Base-by-base conservation (phyloP, 139 green algal species). In the Edaphochlamys debaryana region DNA sequence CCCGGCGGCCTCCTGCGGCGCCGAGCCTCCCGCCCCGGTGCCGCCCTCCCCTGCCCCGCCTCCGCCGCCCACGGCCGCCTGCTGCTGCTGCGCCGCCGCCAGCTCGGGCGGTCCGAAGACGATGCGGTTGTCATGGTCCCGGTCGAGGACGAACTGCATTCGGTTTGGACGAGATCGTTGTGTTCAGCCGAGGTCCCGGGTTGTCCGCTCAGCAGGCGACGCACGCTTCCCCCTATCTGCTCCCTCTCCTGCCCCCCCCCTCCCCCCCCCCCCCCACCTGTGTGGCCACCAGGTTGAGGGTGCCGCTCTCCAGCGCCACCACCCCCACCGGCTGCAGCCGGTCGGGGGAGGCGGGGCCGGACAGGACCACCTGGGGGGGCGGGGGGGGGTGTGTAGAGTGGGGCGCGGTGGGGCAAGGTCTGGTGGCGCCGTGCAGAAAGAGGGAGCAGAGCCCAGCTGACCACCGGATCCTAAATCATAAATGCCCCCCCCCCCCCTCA, bases 201-300 rank as follows among this genome's bases (percentile, higher is more conserved):
- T n/a, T n/a, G n/a, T n/a, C n/a, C n/a, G n/a, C n/a, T n/a, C n/a
- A n/a, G n/a, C n/a, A n/a, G n/a, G n/a, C n/a, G n/a, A n/a, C n/a
- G n/a, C n/a, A n/a, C n/a, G n/a, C n/a, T 38, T 54, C 23, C 27
- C 72, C 50, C 25, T 19, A 40, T 19, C 17, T 30, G 1, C 69
- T 4, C 52, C 22, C 52, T 17, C n/a, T 20, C n/a, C 62, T 27
- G 4, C 62, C 1, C n/a, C 30, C 30, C n/a, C 62, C 38, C 54
- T 1, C 37, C 54, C 58, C 3, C 67, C 40, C 27, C 36, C 9
- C 52, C 36, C 50, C 30, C 27, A 75, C 63, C 92, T 98, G 95
- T 19, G 96, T 98, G 11, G 96, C 96, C 79, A 99, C 91, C 56
- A 99, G 87, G 89, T 99, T 99, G 73, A 99, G 91, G 36, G 97